phyloP scores from a whole-genome alignment of 768 basidiomycete species.

The Sporobolomyces pararoseus region DNA sequence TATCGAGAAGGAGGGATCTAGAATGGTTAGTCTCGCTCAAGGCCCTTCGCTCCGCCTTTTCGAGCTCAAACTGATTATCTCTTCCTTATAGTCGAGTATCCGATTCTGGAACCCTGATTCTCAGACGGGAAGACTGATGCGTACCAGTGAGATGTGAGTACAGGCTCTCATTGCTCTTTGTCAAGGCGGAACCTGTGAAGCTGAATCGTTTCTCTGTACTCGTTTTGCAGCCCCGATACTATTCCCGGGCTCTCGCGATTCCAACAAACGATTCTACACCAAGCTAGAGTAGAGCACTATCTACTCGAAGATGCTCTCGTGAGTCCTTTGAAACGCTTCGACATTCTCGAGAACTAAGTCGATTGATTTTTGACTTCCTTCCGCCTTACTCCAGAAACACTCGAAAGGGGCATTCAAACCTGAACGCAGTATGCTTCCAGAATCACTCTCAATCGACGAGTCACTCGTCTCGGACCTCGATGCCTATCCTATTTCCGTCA shows the following conservation, averaged over 20 bases:
- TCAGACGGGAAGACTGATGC: conserved; percentile 30
- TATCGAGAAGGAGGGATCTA: conserved; percentile 42
- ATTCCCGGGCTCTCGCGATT: conserved; percentile 41
- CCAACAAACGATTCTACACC: conserved; percentile 40
- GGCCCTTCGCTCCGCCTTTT: too few relatives aligned
- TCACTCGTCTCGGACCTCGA: conserved; percentile 39
- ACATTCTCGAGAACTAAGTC: too few relatives aligned
- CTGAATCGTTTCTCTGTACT: not conserved
- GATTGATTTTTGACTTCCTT: too few relatives aligned
- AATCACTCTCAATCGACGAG: conserved; percentile 45
- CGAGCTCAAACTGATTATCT: too few relatives aligned
- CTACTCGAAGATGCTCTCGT: conserved; percentile 33
- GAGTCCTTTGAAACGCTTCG: too few relatives aligned
- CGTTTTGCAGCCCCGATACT: conserved; percentile 28
- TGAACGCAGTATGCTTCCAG: conserved; percentile 47
- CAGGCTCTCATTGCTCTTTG: not conserved
- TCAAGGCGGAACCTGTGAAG: not conserved
- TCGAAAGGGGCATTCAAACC: conserved; percentile 41
- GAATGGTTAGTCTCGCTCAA: conserved; percentile 21
- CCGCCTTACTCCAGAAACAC: too few relatives aligned
- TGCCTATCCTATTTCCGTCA: conserved; percentile 46
- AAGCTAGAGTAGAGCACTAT: conserved; percentile 36
- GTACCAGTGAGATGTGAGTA: conserved; percentile 36
- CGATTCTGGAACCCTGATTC: conserved; percentile 43
- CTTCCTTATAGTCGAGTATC: conserved; percentile 28